phyloP scores from a whole-genome alignment of 1,284 basidiomycete species.

The Thecaphora thlaspeos region DNA sequence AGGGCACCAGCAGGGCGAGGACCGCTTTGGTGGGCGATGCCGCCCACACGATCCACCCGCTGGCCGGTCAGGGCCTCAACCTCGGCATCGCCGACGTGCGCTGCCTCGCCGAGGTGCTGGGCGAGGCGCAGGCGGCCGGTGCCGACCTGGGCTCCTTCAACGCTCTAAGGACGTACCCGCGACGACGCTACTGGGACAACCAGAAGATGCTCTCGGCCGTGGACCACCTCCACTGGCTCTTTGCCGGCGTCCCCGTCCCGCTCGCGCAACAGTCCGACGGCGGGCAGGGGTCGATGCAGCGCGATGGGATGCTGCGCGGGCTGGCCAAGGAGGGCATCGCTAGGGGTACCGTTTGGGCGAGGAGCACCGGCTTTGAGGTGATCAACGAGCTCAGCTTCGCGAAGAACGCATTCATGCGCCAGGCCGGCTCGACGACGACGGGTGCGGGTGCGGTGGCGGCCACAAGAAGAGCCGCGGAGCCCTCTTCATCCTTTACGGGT shows the following conservation, averaged over 20 bases:
- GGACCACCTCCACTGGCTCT: constrained; percentile 55
- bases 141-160: constrained; percentile 49
- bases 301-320: constrained; percentile 20
- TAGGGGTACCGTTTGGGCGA: constrained; percentile 44
- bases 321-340: constrained; percentile 28
- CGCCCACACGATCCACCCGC: constrained; percentile 89
- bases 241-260: constrained; percentile 33
- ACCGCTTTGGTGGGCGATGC: constrained; percentile 93
- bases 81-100: constrained; percentile 78
- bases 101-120: constrained; percentile 29
- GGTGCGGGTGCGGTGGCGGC: too few relatives aligned
- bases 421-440: constrained; percentile 31
- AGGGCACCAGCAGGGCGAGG: constrained; percentile 62
- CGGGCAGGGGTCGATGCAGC: constrained; percentile 15
- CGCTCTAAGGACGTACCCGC: constrained; percentile 41
- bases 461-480: too few relatives aligned
- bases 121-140: constrained; percentile 28
- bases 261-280: constrained; percentile 20
- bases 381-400: constrained; percentile 52
- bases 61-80: constrained; percentile 97
- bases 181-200: constrained; percentile 51
- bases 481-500: too few relatives aligned
- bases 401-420: constrained; percentile 44
- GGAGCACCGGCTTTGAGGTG: constrained; percentile 53
- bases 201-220: constrained; percentile 51